phyloP scores from a whole-genome alignment of 2,329 filamentous ascomycete species.

The Aspergillus quadrilineatus region DNA sequence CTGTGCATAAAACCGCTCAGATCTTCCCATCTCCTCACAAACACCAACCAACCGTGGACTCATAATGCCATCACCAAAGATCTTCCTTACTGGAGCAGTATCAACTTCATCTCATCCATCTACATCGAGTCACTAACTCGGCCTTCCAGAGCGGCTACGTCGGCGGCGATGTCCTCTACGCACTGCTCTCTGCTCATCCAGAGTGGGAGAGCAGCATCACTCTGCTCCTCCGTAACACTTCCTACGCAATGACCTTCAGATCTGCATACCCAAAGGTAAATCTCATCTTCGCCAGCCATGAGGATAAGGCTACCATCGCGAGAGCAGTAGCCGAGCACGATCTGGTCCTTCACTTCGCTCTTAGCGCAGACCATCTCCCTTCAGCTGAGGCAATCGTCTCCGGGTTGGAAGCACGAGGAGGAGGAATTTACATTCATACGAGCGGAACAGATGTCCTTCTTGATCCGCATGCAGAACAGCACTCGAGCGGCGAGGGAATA shows the following conservation, averaged over 20 bases:
- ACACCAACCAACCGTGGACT: too few species aligned
- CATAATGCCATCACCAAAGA: too few species aligned
- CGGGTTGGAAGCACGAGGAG: background rate
- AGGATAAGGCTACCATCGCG: background rate
- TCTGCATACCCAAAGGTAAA: background rate
- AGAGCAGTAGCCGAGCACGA: background rate
- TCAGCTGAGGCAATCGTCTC: background rate
- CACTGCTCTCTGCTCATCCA: background rate
- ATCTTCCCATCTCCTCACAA: too few species aligned
- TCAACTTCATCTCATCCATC: too few species aligned
- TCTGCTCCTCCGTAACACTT: background rate
- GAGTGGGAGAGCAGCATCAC: slow-evolving; percentile 1
- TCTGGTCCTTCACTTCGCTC: background rate
- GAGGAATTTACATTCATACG: background rate
- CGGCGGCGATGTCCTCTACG: too few species aligned
- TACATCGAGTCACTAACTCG: too few species aligned
- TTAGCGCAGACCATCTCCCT: background rate
- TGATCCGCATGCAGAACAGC: background rate
- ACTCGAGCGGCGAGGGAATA: background rate
- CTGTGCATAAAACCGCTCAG: too few species aligned
- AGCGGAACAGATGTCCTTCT: slow-evolving; percentile 2
- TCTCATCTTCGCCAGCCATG: background rate
- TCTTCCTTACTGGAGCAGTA: too few species aligned
- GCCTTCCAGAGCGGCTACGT: too few species aligned
- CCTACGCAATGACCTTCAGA: background rate